A percentile compares a stretch with the other conserved stretches of the same genome.
phyloP scores from a whole-genome alignment of 2,329 filamentous ascomycete genomes.

The Rhynchosporium secalis region DNA sequence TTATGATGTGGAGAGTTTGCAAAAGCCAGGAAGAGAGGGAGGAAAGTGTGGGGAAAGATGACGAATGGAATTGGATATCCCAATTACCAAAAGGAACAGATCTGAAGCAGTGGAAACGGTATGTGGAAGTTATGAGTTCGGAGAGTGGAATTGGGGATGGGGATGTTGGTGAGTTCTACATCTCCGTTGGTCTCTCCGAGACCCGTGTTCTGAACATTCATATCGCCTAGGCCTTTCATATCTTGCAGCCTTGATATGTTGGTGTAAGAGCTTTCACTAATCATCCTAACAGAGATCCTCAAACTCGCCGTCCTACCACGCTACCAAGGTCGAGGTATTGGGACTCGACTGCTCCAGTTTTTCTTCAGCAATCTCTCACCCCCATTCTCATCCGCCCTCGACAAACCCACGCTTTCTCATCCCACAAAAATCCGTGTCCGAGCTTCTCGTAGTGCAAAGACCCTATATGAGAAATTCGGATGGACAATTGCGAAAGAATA shows the following conservation, averaged over 20 bases:
- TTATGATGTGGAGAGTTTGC: constrained; percentile 9
- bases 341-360: neutral
- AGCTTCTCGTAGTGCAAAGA: constrained; percentile 1
- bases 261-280: too few relatives aligned
- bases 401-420: neutral
- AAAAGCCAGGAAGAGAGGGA: neutral
- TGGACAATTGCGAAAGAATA: constrained; percentile 3
- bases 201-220: neutral
- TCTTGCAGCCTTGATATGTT: too few relatives aligned
- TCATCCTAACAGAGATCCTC: constrained; percentile 2
- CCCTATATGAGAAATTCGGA: constrained; percentile 19
- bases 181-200: neutral
- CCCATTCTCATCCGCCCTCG: neutral
- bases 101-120: neutral
- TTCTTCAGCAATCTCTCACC: constrained; percentile 5
- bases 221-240: neutral
- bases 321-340: constrained; percentile 14
- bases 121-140: constrained; percentile 1
- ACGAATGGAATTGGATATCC: constrained; percentile 13
- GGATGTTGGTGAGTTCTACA: neutral
- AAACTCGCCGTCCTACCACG: constrained; percentile 4
- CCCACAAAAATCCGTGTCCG: neutral
- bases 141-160: neutral
- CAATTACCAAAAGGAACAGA: constrained; percentile 5
- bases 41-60: neutral